Conservation (phyloP, 1,284 basidiomycete species). For the Limonomyces culmigenus region DNA sequence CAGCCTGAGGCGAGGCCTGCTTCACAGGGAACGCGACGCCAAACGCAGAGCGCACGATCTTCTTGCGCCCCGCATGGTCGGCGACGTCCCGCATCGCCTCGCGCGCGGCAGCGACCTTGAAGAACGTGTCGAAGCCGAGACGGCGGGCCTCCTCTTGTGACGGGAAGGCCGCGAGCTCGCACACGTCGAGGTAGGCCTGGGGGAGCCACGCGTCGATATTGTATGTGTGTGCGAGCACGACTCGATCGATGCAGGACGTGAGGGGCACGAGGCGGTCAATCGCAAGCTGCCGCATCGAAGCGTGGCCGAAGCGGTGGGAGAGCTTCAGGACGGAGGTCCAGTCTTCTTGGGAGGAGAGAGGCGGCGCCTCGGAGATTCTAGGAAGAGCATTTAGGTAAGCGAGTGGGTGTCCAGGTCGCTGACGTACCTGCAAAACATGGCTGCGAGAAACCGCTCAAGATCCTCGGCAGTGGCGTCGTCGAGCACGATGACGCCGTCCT, state of each 20-base stretch:
- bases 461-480: conserved; percentile 54
- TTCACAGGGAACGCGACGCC: background rate
- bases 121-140: no score
- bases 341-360: background rate
- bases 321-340: conserved; percentile 2
- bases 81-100: no score
- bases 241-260: background rate
- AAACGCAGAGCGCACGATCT: no score
- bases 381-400: background rate
- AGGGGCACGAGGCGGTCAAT: background rate
- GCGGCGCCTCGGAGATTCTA: background rate
- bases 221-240: background rate
- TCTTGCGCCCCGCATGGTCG: no score
- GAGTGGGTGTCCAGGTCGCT: background rate
- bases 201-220: background rate
- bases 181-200: background rate
- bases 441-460: conserved; percentile 1
- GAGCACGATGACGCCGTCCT: no score
- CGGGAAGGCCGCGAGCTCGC: background rate
- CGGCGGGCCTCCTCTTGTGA: background rate
- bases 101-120: no score
- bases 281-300: background rate
- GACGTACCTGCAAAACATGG: conserved; percentile 1
- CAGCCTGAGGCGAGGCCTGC: background rate
- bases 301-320: background rate